These are phyloP conservation scores for Kwoniella bestiolae DNA, from an alignment of 768 basidiomycete genomes.

Conservation along the genomic window DNA sequence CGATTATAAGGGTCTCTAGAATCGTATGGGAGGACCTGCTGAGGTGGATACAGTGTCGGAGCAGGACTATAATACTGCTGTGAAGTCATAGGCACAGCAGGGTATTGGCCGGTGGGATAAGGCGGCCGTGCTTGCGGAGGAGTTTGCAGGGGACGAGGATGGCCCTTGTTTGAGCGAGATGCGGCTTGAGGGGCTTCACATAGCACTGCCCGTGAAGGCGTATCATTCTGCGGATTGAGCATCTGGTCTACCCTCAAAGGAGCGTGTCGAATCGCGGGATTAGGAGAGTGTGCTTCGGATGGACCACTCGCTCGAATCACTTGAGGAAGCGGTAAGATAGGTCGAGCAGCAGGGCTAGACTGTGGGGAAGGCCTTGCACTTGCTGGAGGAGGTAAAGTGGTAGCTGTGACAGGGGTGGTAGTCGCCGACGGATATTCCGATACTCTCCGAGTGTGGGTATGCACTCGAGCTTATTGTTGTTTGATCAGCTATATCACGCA, in stretches of 20 bases:
- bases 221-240: slow-evolving; percentile 18
- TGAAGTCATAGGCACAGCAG: background rate
- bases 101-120: background rate
- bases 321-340: background rate
- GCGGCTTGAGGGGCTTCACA: slow-evolving; percentile 9
- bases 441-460: slow-evolving; percentile 6
- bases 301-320: background rate
- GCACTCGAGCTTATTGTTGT: slow-evolving; percentile 8
- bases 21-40: background rate
- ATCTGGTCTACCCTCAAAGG: slow-evolving; percentile 23
- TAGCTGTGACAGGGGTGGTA: background rate
- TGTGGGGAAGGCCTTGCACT: background rate
- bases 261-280: background rate
- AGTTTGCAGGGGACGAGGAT: background rate
- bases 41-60: background rate
- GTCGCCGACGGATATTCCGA: background rate
- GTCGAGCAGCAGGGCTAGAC: background rate
- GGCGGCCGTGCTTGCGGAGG: background rate
- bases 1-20: slow-evolving; percentile 5
- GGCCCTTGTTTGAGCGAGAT: background rate
- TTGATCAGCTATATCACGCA: background rate
- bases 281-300: background rate
- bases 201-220: slow-evolving; percentile 21
- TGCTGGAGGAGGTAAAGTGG: background rate
- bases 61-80: background rate